Conservation (phyloP, 352 stramenopile genomes). For the Pythium periplocum region DNA sequence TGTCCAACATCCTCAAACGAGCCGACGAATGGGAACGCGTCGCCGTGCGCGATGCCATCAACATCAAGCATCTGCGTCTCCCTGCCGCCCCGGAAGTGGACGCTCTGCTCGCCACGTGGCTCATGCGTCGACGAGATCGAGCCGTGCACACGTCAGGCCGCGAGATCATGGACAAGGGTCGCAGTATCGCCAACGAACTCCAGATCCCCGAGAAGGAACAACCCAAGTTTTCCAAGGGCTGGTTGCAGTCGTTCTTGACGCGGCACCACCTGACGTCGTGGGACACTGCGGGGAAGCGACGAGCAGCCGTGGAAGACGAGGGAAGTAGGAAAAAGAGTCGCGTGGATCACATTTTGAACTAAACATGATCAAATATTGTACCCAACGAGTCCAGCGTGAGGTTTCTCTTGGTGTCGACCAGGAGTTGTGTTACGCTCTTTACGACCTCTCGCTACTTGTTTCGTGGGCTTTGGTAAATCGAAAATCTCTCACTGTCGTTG, state of each 20-base stretch:
- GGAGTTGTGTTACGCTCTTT: too few relatives aligned
- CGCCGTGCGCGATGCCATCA: constrained; percentile 9
- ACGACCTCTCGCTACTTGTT: too few relatives aligned
- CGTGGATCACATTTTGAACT: constrained; percentile 18
- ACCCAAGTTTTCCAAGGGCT: constrained; percentile 22
- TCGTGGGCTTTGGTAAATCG: too few relatives aligned
- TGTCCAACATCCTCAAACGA: constrained; percentile 14
- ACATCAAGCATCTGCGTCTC: constrained; percentile 11
- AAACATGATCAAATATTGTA: neutral
- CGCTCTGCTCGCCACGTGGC: constrained; percentile 13
- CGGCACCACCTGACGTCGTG: constrained; percentile 10
- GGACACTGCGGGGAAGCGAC: constrained; percentile 1
- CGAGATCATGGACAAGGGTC: constrained; percentile 12
- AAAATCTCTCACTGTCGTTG: too few relatives aligned
- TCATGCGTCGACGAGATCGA: constrained; percentile 10
- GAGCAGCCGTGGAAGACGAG: constrained; percentile 1
- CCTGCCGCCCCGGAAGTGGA: constrained; percentile 10
- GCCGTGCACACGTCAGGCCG: constrained; percentile 7
- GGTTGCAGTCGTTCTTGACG: constrained; percentile 15
- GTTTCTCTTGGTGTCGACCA: too few relatives aligned
- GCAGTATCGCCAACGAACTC: constrained; percentile 9
- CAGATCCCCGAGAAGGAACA: constrained; percentile 9
- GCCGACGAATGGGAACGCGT: constrained; percentile 18
- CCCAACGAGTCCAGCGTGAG: too few relatives aligned
- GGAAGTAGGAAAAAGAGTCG: constrained; percentile 12